Evolutionary conservation across 805 yeast genomes (phyloP), one percentile per base, ranked within the genome.

Genomic region (Vanderwaltozyma yarrowii): DNA sequence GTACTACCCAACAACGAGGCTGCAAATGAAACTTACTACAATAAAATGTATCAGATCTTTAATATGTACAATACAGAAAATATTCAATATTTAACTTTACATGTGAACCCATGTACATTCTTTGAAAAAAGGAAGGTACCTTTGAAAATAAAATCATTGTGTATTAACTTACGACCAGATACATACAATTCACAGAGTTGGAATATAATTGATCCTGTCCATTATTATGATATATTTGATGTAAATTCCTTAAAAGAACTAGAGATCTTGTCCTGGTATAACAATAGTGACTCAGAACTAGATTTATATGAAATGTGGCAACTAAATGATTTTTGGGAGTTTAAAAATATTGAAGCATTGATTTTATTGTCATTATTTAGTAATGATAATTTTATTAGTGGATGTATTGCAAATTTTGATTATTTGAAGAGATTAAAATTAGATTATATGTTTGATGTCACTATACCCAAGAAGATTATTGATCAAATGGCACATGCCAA

Each of bases 251-350:
- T 65, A 36, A 51, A 56, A 38, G 49, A 50, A 11, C 42, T 65
- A 16, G 59, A 63, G 12, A 51, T 65, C 9, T 49, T 63, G 10
- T 64, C 69, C 7, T 65, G 70, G 70, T 61, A 54, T 42, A 60
- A 56, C 33, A 33, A 35, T 13, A 35, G 19, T 12, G 43, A 42
- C n/a, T 9, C 40, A 3, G 45, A 44, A 23, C 8, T 38, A 8
- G 42, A 50, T 30, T 27, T 55, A 25, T 56, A 54, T 40, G 42
- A 43, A 12, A 17, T 41, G 26, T 58, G 56, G 54, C 46, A 43
- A 12, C 38, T 59, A 18, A 41, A 47, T 36, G 59, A 57, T 23
- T 58, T 62, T 38, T 51, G 47, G 14, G 46, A 47, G 7, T 65
- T 64, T 33, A 41, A 33, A 4, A 48, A 56, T 26, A 41, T 65